Conservation (phyloP, 2,329 filamentous ascomycete species). For the Pseudocercospora pini-densiflorae region DNA sequence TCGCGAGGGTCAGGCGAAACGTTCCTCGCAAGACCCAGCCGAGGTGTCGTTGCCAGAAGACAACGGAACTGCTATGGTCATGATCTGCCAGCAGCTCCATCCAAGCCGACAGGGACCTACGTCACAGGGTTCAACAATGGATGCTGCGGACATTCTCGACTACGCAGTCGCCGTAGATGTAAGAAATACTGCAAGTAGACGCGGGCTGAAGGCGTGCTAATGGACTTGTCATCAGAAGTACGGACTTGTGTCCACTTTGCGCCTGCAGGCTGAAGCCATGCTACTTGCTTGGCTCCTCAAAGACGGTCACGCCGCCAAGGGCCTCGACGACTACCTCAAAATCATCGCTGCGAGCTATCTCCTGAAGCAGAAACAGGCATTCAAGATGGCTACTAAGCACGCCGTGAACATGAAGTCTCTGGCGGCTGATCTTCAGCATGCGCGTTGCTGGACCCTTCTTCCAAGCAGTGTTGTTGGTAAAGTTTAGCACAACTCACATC, state of each 20-base stretch:
- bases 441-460: too few relatives aligned
- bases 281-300: background rate
- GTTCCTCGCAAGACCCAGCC: background rate
- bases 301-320: background rate
- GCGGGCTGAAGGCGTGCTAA: background rate
- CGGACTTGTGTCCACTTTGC: background rate
- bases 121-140: background rate
- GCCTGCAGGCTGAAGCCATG: background rate
- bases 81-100: slow-evolving; percentile 18
- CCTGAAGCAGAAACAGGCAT: too few relatives aligned
- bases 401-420: too few relatives aligned
- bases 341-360: background rate
- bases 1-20: slow-evolving; percentile 13
- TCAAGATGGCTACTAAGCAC: too few relatives aligned
- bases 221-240: background rate
- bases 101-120: background rate
- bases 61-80: background rate
- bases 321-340: background rate
- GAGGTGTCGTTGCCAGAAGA: slow-evolving; percentile 20
- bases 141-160: background rate
- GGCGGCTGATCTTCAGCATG: too few relatives aligned
- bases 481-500: too few relatives aligned
- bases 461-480: too few relatives aligned
- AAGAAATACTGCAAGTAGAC: too few relatives aligned
- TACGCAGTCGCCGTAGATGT: background rate